Evolutionary conservation across 257 asterid species (phyloP), one percentile per base, ranked within the genome.

Genomic region (Rubia yunnanensis): DNA sequence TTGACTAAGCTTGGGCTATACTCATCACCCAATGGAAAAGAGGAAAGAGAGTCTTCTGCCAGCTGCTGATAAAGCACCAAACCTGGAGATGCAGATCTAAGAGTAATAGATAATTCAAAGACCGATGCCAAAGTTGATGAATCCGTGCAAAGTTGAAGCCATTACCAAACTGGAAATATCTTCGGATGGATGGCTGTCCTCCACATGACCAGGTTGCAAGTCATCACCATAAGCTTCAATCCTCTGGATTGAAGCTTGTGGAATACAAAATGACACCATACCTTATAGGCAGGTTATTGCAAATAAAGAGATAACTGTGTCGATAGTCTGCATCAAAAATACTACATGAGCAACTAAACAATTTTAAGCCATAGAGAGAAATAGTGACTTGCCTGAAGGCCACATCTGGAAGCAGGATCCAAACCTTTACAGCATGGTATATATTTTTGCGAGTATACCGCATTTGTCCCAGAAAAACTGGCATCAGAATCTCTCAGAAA

Each of bases 31-130:
- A 77, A 75, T 55, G 99, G 97, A 82, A 89, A 89, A 61, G 95
- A 92, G 60, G 99, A 86, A 67, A 92, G 87, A 73, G 99, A 92
- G 75, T 89, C 97, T 78, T 87, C 95, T 28, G 99, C 96, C 83
- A 92, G 82, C 68, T 88, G 97, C 61, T 86, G 88, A 80, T 86
- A 89, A 60, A 85, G 79, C 74, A 84, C 94, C 78, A 92, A 76
- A 78, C 97, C 85, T 69, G 99, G 99, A 35, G 99, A 92, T 41
- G 97, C 88, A 72, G 97, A 88, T 79, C 99, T 88, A 83, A 94
- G 96, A 53, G 95, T 88, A 62, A 94, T 91, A 76, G 97, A 94
- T 71, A 94, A 86, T 69, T 94, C 99, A 85, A 90, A 90, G 39
- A 89, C 65, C 17, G 91, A 79, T 54, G 96, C 89, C 76, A 89